These are phyloP conservation scores for Metschnikowia kofuensis DNA, from an alignment of 805 yeast species.

Conservation along the genomic window DNA sequence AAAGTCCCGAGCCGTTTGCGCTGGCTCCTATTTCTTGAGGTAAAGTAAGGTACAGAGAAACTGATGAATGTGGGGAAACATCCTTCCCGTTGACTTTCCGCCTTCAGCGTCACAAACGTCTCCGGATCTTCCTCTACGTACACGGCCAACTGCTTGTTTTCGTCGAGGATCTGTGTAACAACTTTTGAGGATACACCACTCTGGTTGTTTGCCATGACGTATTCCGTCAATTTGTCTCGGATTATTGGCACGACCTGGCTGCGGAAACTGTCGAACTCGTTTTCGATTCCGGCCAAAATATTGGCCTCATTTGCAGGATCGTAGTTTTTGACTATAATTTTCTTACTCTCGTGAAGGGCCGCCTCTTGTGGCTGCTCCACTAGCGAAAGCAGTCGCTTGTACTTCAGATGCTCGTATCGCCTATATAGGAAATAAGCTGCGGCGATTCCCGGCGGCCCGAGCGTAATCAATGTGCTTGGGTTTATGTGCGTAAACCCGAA, in stretches of 20 bases:
- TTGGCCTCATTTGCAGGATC: slow-evolving; percentile 31
- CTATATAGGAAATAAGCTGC: slow-evolving; percentile 25
- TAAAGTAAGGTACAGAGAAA: slow-evolving; percentile 31
- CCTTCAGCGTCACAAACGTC: slow-evolving; percentile 20
- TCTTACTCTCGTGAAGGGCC: not conserved
- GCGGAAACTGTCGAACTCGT: slow-evolving; percentile 35
- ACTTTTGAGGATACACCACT: not conserved
- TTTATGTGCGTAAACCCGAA: slow-evolving; percentile 31
- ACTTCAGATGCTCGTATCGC: slow-evolving; percentile 12
- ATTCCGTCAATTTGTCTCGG: slow-evolving; percentile 27
- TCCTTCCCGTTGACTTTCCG: slow-evolving; percentile 13
- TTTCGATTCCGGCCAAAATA: slow-evolving; percentile 35
- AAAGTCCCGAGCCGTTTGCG: slow-evolving; percentile 31
- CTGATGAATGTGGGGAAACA: slow-evolving; percentile 25
- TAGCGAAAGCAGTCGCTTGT: slow-evolving; percentile 15
- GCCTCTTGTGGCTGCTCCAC: slow-evolving; percentile 2
- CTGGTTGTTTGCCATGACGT: slow-evolving; percentile 19
- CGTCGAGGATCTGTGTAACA: slow-evolving; percentile 22
- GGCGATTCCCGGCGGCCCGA: slow-evolving; percentile 35
- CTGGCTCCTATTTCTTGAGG: slow-evolving; percentile 18
- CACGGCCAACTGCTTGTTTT: slow-evolving; percentile 32
- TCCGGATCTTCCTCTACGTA: slow-evolving; percentile 17
- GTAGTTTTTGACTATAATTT: slow-evolving; percentile 22
- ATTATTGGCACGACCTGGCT: slow-evolving; percentile 25
- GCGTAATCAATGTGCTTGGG: slow-evolving; percentile 33